Percentiles rank a stretch among this genome's conserved stretches.
Evolutionary conservation across 306 rosid species (phyloP).

Genomic region (Dryas drummondii): DNA sequence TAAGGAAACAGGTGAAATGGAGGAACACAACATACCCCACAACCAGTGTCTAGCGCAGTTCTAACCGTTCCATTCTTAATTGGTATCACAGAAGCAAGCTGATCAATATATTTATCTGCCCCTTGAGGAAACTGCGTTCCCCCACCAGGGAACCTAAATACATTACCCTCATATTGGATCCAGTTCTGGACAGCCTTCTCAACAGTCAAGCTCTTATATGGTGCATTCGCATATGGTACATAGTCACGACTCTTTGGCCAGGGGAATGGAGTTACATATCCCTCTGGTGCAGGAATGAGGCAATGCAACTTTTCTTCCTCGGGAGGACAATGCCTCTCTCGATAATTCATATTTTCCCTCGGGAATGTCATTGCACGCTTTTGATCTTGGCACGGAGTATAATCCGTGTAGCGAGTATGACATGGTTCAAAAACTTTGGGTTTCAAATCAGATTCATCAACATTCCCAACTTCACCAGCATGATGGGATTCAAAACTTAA

Average conservation of each 20-base stretch:
- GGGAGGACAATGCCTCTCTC: slow-evolving; percentile 90
- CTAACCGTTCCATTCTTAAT: slow-evolving; percentile 83
- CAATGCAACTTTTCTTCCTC: slow-evolving; percentile 85
- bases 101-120: slow-evolving; percentile 90
- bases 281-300: slow-evolving; percentile 90
- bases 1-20: slow-evolving; percentile 9
- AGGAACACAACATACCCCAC: slow-evolving; percentile 73
- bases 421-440: slow-evolving; percentile 66
- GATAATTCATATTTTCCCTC: slow-evolving; percentile 71
- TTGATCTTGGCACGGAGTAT: slow-evolving; percentile 98
- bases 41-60: slow-evolving; percentile 95
- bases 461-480: slow-evolving; percentile 58
- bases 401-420: slow-evolving; percentile 47
- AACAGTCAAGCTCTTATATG: slow-evolving; percentile 93
- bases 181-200: slow-evolving; percentile 99
- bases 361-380: slow-evolving; percentile 92
- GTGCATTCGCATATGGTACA: slow-evolving; percentile 97
- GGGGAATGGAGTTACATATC: slow-evolving; percentile 94
- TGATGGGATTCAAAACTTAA: slow-evolving; percentile 89
- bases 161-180: slow-evolving; percentile 96
- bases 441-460: slow-evolving; percentile 48
- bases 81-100: slow-evolving; percentile 91
- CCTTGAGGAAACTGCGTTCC: slow-evolving; percentile 99
- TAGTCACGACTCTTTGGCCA: slow-evolving; percentile 99
- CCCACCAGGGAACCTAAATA: slow-evolving; percentile 92